Evolutionary conservation across 495 filamentous ascomycete genomes (phyloP).

Genomic region (Durotheca rogersii): DNA sequence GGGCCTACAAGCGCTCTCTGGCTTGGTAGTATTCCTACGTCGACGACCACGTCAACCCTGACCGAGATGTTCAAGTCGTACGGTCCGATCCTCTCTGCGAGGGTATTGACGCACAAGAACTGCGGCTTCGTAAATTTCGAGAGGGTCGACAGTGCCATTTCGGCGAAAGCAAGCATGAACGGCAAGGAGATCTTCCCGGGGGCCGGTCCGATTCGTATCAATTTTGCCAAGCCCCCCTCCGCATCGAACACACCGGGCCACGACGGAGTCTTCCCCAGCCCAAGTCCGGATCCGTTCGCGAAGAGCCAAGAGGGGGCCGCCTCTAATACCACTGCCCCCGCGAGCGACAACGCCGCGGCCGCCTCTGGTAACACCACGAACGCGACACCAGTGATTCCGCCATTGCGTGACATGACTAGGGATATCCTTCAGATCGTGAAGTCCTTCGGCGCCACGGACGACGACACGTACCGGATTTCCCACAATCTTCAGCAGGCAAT

Average conservation of each 20-base stretch:
- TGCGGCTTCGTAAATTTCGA: slow-evolving; percentile 99
- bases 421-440: slow-evolving; percentile 86
- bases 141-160: slow-evolving; percentile 80
- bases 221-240: slow-evolving; percentile 94
- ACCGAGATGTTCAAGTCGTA: slow-evolving; percentile 90
- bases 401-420: slow-evolving; percentile 69
- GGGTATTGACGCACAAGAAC: slow-evolving; percentile 97
- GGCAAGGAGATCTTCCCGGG: slow-evolving; percentile 98
- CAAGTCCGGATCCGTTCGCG: slow-evolving; percentile 82
- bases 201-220: slow-evolving; percentile 90
- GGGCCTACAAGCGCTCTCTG: slow-evolving; percentile 90
- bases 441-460: slow-evolving; percentile 84
- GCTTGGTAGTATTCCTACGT: slow-evolving; percentile 97
- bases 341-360: slow-evolving; percentile 32
- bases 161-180: slow-evolving; percentile 82
- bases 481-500: slow-evolving; percentile 74
- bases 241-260: slow-evolving; percentile 79
- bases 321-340: slow-evolving; percentile 49
- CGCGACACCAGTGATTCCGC: slow-evolving; percentile 64
- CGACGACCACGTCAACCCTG: slow-evolving; percentile 89
- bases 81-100: slow-evolving; percentile 85
- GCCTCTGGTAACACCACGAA: slow-evolving; percentile 45
- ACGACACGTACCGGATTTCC: slow-evolving; percentile 71
- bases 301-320: slow-evolving; percentile 52
- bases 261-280: slow-evolving; percentile 82